Base-by-base conservation (phyloP, 164 flowering plant species). In the Cinnamomum micranthum region DNA sequence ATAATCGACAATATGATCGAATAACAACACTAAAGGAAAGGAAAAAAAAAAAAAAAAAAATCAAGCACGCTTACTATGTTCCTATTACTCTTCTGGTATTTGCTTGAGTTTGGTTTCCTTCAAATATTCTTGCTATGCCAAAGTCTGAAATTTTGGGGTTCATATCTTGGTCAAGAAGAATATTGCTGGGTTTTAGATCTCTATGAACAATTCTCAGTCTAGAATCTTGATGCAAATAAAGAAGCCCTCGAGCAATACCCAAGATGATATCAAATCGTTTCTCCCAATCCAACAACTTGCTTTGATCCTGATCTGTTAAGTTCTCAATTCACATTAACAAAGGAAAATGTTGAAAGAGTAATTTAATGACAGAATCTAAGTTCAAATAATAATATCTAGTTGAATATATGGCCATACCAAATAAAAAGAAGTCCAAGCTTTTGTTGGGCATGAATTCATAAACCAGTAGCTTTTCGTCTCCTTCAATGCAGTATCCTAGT, bases 201-300 rank as follows among this genome's bases (percentile, higher is more conserved):
- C 90, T 80, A 51, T 88, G 93, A 6, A 89, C 85, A 15, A 89
- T 84, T 59, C 68, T 73, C 13, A 87, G 69, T 17, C 84, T 75
- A 7, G 90, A 90, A 62, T 88, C 93, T 27, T 84, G 86, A 50
- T 90, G 93, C 51, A 90, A 85, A 72, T 88, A 90, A 15, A 87
- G 80, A 65, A 90, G 33, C 14, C 91, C 91, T 62, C 87, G 80
- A 14, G 89, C 86, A 27, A 88, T 82, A 11, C 91, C 91, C 25
- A 17, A 51, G 2, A 83, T 78, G 14, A 81, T 79, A n/a, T 67
- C 70, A 51, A 74, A 76, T 6, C 83, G 83, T 20, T 23, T 77
- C 22, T 41, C 23, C 82, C 85, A 83, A 55, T 77, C 74, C 2
- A 60, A 59, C 25, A 81, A 74, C 14, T 12, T 27, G 9, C 69